Percentiles rank a stretch among this genome's conserved stretches.
These are phyloP conservation scores for Paramecium pentaurelia DNA, from an alignment of 73 alveolate genomes.

Conservation along the genomic window DNA sequence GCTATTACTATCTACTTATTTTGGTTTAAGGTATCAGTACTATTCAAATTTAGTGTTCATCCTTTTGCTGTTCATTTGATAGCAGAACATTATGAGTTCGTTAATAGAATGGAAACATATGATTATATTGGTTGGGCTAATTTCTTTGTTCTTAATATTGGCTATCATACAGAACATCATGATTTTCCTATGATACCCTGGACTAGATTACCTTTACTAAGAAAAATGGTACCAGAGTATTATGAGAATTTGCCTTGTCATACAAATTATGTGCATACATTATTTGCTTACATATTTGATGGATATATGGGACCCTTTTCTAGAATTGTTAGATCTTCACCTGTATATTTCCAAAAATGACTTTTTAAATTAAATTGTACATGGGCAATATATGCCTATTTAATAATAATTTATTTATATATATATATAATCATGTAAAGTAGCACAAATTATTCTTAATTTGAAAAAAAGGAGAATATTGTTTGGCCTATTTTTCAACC, in stretches of 20 bases:
- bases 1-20: slow-evolving; percentile 50
- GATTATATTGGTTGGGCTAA: slow-evolving; percentile 71
- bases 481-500: background rate
- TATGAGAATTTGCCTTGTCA: slow-evolving; percentile 66
- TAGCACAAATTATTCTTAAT: background rate
- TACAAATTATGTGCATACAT: slow-evolving; percentile 53
- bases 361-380: background rate
- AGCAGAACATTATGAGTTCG: slow-evolving; percentile 77
- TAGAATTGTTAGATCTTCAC: slow-evolving; percentile 28
- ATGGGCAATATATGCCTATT: background rate
- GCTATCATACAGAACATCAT: slow-evolving; percentile 67
- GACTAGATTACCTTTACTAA: slow-evolving; percentile 65
- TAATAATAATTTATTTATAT: background rate
- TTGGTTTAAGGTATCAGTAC: slow-evolving; percentile 53
- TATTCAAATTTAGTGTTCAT: slow-evolving; percentile 53
- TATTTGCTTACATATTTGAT: slow-evolving; percentile 64
- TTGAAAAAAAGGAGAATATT: background rate
- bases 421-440: background rate
- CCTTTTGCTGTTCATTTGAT: slow-evolving; percentile 72
- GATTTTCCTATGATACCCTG: slow-evolving; percentile 74
- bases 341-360: background rate
- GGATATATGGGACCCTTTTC: slow-evolving; percentile 56
- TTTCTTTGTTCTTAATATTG: slow-evolving; percentile 52
- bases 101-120: slow-evolving; percentile 66
- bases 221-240: slow-evolving; percentile 72